phyloP scores from a whole-genome alignment of 805 yeast species.

The Pichia nanzhaoensis region DNA sequence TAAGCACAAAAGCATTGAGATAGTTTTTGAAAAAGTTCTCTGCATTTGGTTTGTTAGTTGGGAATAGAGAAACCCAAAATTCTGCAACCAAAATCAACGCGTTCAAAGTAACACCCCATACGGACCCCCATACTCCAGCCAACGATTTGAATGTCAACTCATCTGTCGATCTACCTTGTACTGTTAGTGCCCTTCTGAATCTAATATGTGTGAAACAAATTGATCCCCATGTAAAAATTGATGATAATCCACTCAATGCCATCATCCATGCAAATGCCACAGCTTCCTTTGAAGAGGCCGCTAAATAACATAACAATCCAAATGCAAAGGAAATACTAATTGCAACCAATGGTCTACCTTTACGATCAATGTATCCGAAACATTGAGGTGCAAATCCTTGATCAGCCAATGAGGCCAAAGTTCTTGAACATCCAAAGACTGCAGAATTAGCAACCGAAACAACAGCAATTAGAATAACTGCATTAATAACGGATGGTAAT shows the following conservation, averaged over 20 bases:
- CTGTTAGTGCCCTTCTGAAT: slow-evolving; percentile 58
- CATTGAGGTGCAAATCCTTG: slow-evolving; percentile 62
- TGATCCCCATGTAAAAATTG: slow-evolving; percentile 77
- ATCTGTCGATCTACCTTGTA: slow-evolving; percentile 60
- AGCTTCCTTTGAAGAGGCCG: slow-evolving; percentile 50
- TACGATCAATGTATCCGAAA: slow-evolving; percentile 64
- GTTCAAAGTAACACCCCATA: slow-evolving; percentile 53
- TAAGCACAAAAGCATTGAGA: slow-evolving; percentile 56
- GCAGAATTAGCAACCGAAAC: slow-evolving; percentile 74
- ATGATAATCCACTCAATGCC: slow-evolving; percentile 70
- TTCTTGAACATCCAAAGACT: slow-evolving; percentile 66
- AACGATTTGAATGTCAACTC: slow-evolving; percentile 65
- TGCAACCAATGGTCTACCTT: slow-evolving; percentile 74
- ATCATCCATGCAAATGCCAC: slow-evolving; percentile 68
- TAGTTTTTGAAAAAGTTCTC: slow-evolving; percentile 56
- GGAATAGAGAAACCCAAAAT: slow-evolving; percentile 79
- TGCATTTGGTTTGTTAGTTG: slow-evolving; percentile 53
- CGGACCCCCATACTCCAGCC: slow-evolving; percentile 63
- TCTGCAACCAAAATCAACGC: slow-evolving; percentile 61
- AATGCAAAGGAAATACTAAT: slow-evolving; percentile 45
- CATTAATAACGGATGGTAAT: slow-evolving; percentile 68
- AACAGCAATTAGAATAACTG: slow-evolving; percentile 65
- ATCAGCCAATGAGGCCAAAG: slow-evolving; percentile 59
- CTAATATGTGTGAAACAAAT: slow-evolving; percentile 63
- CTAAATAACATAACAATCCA: slow-evolving; percentile 56